Base-by-base conservation (phyloP, 768 basidiomycete genomes). In the Naganishia vishniacii region DNA sequence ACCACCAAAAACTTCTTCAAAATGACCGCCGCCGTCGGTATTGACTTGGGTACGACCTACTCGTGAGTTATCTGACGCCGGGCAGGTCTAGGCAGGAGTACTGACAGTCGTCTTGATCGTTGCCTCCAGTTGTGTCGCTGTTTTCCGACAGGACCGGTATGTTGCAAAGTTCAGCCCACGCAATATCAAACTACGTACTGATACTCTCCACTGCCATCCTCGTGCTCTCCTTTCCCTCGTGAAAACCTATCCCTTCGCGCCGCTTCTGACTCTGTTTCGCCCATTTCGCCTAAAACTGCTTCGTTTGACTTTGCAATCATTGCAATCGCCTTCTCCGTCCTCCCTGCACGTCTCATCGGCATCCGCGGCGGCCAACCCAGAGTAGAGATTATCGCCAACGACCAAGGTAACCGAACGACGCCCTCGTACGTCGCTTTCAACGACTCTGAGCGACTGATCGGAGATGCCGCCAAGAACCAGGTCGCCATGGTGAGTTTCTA, bases 71-170 rank as follows among this genome's bases (percentile, higher is more conserved):
- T 7, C 45, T 9, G 15, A 25, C 6, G 9, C 45, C 45, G 34
- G 34, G 15, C 34, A 15, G 7, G 8, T 7, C 7, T 37, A 15
- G 34, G 15, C 34, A 15, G 15, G 8, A 15, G 34, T 37, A 15
- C 34, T 37, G 15, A 37, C 34, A n/a, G n/a, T n/a, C n/a, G 34
- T 37, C 34, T 37, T 37, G n/a, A 37, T 15, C 34, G 7, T 37
- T 7, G 8, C 15, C 34, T 46, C 15, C 15, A 46, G 45, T 7
- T 97, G 93, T 79, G 94, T 97, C 72, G 94, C 91, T 82, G 92
- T 98, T 75, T 97, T 92, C 94, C 91, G 94, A 84, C 92, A 97
- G 80, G 94, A 98, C 84, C 91, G 94, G 71, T 73, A 58, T 70
- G 70, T 68, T 44, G 42, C n/a, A n/a, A 20, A 44, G 7, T 44